Evolutionary conservation across 2,329 filamentous ascomycete species (phyloP), one percentile per base, ranked within the genome.

Genomic region (Aspergillus sp.): DNA sequence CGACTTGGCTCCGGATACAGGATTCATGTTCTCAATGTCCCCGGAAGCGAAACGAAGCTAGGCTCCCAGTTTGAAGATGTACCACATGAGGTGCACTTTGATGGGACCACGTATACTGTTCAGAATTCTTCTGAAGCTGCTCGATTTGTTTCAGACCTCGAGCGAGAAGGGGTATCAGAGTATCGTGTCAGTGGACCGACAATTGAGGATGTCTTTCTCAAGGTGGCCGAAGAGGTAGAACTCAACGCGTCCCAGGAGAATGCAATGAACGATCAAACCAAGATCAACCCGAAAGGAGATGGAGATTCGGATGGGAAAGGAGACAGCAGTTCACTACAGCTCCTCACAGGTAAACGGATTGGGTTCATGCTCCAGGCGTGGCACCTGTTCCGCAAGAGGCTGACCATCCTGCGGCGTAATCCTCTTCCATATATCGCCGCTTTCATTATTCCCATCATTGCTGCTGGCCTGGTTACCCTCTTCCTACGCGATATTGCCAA

Each of bases 151-250:
- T 79, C 81, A 45, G 71, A 79, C 9, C 77, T 97, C 1, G 88
- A 96, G 66, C 72, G 77, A 1, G 76, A 79, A 1, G 84, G 84
- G 0, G 80, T 95, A 38, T 78, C 79, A 14, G 88, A 95, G 53
- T 96, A 96, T 68, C 86, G 91, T 53, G 88, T 96, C 59, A 88
- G 88, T 14, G 91, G 91, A 0, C 93, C 92, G 0, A 95, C 90
- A 0, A 91, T 97, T 38, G 93, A 97, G 68, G 91, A 96, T 60
- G 91, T 96, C 0, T 97, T 97, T 70, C 75, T 97, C 20, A 87
- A 89, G 58, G 79, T 96, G 36, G 90, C 91, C 0, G 89, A 93
- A 64, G 91, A 96, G 68, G 81, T 91, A 54, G 81, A 78, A 25
- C 17, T 48, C 2, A 52, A 58, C 6, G 60, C 38, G 7, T 5